Evolutionary conservation across 2,329 filamentous ascomycete genomes (phyloP).

Genomic region (Xylariales sp.): DNA sequence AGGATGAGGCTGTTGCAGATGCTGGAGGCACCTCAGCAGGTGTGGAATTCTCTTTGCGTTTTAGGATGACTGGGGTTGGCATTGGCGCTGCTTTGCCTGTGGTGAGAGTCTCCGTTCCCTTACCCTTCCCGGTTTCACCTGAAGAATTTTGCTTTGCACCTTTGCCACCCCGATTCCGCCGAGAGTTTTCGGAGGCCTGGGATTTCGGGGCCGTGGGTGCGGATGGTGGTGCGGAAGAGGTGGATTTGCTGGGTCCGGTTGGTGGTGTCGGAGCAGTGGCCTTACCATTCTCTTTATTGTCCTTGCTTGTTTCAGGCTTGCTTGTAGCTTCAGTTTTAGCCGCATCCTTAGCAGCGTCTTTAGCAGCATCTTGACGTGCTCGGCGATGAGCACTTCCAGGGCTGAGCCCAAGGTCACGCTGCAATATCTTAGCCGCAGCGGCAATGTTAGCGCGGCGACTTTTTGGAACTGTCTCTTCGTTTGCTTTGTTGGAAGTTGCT

Average conservation of each 20-base stretch:
- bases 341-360: conserved; percentile 69
- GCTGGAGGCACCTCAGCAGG: conserved; percentile 40
- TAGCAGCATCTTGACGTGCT: conserved; percentile 68
- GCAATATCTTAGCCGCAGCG: conserved; percentile 72
- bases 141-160: conserved; percentile 48
- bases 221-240: conserved; percentile 40
- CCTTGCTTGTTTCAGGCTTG: conserved; percentile 54
- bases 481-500: conserved; percentile 45
- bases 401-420: conserved; percentile 73
- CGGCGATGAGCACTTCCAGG: conserved; percentile 71
- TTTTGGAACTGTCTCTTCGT: conserved; percentile 58
- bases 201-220: conserved; percentile 48
- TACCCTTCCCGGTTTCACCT: conserved; percentile 46
- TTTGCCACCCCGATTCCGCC: conserved; percentile 52
- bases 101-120: conserved; percentile 41
- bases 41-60: conserved; percentile 44
- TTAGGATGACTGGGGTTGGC: conserved; percentile 48
- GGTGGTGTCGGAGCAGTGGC: conserved; percentile 37
- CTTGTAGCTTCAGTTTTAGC: conserved; percentile 65
- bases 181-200: conserved; percentile 50
- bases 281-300: conserved; percentile 47
- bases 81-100: conserved; percentile 46
- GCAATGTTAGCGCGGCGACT: conserved; percentile 70
- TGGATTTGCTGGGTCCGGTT: conserved; percentile 39
- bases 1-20: conserved; percentile 42